Conservation (phyloP, 2,329 filamentous ascomycete species). For the Xylariaceae sp. region DNA sequence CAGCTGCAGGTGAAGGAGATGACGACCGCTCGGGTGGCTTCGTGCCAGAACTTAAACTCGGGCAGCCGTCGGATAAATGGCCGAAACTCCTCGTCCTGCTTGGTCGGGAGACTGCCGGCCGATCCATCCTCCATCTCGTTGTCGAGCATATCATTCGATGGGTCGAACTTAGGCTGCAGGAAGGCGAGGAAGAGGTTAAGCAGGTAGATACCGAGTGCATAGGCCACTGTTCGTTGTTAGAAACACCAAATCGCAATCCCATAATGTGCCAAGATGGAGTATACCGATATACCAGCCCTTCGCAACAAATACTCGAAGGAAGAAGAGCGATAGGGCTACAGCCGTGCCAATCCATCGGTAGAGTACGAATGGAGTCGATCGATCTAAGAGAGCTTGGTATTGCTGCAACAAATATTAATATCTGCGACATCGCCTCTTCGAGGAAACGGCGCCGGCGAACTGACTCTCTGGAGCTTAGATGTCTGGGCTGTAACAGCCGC, state of each 20-base stretch:
- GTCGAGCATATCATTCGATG: conserved; percentile 86
- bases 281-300: conserved; percentile 99
- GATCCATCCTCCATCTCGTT: conserved; percentile 96
- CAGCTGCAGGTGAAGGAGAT: conserved; percentile 89
- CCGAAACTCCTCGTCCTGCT: conserved; percentile 96
- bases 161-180: conserved; percentile 97
- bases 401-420: conserved; percentile 59
- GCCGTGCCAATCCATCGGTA: conserved; percentile 93
- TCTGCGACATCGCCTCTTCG: not conserved
- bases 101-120: conserved; percentile 82
- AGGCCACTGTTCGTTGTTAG: conserved; percentile 71
- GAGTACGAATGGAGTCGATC: conserved; percentile 84
- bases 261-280: conserved; percentile 32
- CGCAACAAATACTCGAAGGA: conserved; percentile 84
- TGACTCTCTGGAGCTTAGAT: conserved; percentile 72
- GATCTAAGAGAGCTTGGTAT: conserved; percentile 94
- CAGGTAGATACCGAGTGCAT: conserved; percentile 97
- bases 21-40: conserved; percentile 82
- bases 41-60: conserved; percentile 99
- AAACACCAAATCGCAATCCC: not conserved
- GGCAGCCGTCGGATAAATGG: conserved; percentile 95
- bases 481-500: conserved; percentile 88
- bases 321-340: conserved; percentile 78
- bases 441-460: conserved; percentile 37
- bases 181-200: conserved; percentile 99